Evolutionary conservation across 2,329 filamentous ascomycete species (phyloP), one percentile per base, ranked within the genome.

Genomic region (Trichoderma cornu-damae): DNA sequence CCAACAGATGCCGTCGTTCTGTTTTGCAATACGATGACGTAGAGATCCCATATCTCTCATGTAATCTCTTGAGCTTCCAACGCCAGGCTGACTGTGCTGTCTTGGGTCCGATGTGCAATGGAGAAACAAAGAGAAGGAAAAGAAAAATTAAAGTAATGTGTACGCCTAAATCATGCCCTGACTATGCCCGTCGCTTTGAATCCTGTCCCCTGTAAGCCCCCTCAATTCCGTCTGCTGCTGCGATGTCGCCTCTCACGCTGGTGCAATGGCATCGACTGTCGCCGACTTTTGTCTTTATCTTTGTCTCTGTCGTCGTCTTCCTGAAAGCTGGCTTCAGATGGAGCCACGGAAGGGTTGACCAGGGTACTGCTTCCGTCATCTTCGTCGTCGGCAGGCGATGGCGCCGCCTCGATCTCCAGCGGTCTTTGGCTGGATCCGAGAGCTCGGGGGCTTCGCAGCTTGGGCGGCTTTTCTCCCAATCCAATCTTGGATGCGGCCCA

Each of bases 401-500:
- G 35, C 3, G 38, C 20, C 9, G 30, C 35, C 6, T 57, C 53
- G n/a, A 40, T 22, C 16, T 60, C 59, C 2, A 54, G 40, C 11
- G 44, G 35, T 9, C 52, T 30, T 44, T 65, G 63, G n/a, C 62
- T 60, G 2, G 61, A 61, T 2, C 69, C 69, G 1, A 72, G 59
- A 6, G 68, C 34, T 6, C 69, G 60, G 1, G 63, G 68, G 4
- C 65, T 62, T 3, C 64, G 35, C 49, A 60, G 43, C 43, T 35
- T 59, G 0, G 61, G 63, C 1, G 62, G 60, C 32, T 60, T 59
- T 2, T 67, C 64, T 0, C 62, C 62, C 11, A 72, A 51, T 0
- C 70, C 68, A 32, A 70, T 58, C 37, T 63, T 66, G 1, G 60
- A 61, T 37, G 66, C 58, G 1, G 65, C 62, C 61, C 67, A 68